Evolutionary conservation across 2,329 filamentous ascomycete species (phyloP).

Genomic region (Dothistroma septosporum): DNA sequence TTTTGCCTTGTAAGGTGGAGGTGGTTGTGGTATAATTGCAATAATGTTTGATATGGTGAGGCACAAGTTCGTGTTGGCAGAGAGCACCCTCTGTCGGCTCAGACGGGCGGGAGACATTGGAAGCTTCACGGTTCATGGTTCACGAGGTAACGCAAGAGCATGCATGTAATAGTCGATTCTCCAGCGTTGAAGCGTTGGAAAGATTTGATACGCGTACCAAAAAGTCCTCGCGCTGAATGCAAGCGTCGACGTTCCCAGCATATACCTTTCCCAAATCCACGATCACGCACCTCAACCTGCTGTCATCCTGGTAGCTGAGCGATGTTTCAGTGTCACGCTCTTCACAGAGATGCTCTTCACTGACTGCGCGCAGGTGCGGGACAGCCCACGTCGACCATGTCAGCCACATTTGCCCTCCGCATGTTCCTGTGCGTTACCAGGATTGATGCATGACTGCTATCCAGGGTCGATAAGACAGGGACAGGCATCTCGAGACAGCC

Average conservation of each 20-base stretch:
- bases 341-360: neutral
- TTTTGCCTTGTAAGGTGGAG: conserved; percentile 49
- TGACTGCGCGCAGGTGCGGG: neutral
- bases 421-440: neutral
- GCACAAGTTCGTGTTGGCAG: neutral
- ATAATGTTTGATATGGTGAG: neutral
- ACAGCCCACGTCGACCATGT: neutral
- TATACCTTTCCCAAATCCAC: neutral
- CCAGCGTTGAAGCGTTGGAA: conserved; percentile 13
- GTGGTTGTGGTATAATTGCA: neutral
- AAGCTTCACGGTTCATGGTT: conserved; percentile 6
- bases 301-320: neutral
- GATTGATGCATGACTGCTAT: neutral
- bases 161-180: conserved; percentile 12
- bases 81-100: neutral
- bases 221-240: neutral
- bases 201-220: conserved; percentile 8
- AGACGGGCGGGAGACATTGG: neutral
- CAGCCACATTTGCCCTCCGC: neutral
- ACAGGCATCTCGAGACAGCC: neutral
- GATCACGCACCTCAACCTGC: neutral
- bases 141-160: conserved; percentile 11
- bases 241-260: conserved; percentile 6
- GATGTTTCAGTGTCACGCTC: neutral
- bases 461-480: neutral